Conservation (phyloP, 2,329 filamentous ascomycete genomes). For the Fusarium torreyae region DNA sequence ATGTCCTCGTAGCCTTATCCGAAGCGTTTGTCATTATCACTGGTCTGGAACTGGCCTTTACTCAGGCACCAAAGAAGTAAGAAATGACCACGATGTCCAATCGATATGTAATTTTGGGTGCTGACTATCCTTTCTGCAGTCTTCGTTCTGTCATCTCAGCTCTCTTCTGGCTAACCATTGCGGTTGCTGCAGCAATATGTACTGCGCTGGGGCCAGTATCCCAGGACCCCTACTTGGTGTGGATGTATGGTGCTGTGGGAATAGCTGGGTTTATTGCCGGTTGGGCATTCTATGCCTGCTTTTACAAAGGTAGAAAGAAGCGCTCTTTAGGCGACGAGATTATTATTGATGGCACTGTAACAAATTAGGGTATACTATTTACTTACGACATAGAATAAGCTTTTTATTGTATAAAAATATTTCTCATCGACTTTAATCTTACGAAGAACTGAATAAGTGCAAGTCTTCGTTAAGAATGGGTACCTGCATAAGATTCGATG, state of each 20-base stretch:
- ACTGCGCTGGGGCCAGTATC: background rate
- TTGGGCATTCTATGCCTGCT: constrained; percentile 6
- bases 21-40: constrained; percentile 16
- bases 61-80: constrained; percentile 11
- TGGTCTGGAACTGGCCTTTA: constrained; percentile 15
- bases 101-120: no score
- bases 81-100: background rate
- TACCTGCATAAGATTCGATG: no score
- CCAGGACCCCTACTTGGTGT: constrained; percentile 6
- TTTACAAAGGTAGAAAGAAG: constrained; percentile 4
- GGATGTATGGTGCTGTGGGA: constrained; percentile 21
- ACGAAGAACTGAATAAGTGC: no score
- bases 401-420: no score
- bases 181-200: constrained; percentile 9
- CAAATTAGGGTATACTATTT: background rate
- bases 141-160: constrained; percentile 14
- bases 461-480: no score
- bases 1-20: background rate
- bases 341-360: background rate
- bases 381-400: no score
- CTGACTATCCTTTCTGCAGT: background rate
- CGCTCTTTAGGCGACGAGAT: background rate
- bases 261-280: constrained; percentile 9
- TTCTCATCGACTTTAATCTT: no score
- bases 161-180: constrained; percentile 16